Conservation (phyloP, 306 rosid genomes). For the Vigna angularis region DNA sequence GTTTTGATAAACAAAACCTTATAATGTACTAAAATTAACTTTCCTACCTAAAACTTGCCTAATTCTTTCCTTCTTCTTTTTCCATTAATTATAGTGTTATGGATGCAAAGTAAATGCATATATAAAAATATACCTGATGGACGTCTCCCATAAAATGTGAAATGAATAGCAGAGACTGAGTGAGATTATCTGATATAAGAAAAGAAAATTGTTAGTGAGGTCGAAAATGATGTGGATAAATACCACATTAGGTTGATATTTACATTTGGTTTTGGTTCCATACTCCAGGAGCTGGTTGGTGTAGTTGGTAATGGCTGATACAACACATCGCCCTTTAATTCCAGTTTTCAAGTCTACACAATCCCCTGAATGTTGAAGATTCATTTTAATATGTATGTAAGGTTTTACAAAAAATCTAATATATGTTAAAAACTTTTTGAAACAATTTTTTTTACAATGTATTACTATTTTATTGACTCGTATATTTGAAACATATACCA, state of each 20-base stretch:
- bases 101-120: too few relatives aligned
- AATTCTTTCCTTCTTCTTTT: too few relatives aligned
- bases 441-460: too few relatives aligned
- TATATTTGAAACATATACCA: too few relatives aligned
- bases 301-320: constrained; percentile 76
- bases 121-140: constrained; percentile 72
- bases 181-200: constrained; percentile 67
- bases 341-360: constrained; percentile 69
- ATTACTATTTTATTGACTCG: too few relatives aligned
- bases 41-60: too few relatives aligned
- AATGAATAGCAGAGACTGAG: constrained; percentile 76
- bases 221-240: not conserved
- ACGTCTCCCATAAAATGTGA: constrained; percentile 88
- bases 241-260: not conserved
- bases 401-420: too few relatives aligned
- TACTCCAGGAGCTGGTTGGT: constrained; percentile 69
- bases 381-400: too few relatives aligned
- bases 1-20: too few relatives aligned
- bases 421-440: too few relatives aligned
- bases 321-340: constrained; percentile 69
- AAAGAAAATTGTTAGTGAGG: constrained; percentile 16
- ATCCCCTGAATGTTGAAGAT: constrained; percentile 63
- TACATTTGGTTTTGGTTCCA: constrained; percentile 55
- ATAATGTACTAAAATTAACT: too few relatives aligned
- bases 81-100: too few relatives aligned